These are phyloP conservation scores for Pythium brassicae DNA, from an alignment of 352 stramenopile genomes.

Conservation along the genomic window DNA sequence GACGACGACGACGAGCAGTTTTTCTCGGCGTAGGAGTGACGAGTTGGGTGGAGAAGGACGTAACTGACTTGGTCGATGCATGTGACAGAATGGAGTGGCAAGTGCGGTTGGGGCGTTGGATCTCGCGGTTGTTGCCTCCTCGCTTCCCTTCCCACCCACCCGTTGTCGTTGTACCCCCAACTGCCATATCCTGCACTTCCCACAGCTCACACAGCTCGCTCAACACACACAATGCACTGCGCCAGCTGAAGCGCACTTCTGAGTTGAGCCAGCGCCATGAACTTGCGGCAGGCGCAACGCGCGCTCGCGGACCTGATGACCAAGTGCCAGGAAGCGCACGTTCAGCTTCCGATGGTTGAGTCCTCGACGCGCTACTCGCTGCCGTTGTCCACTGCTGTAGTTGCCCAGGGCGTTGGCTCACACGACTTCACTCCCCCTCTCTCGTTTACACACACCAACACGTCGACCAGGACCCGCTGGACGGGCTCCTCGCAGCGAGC, in stretches of 20 bases:
- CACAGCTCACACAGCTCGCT: not conserved
- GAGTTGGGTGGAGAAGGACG: not conserved
- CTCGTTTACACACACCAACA: too few relatives aligned
- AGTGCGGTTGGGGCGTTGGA: not conserved
- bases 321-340: slow-evolving; percentile 56
- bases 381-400: too few relatives aligned
- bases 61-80: not conserved
- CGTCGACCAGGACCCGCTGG: slow-evolving; percentile 28
- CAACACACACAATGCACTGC: not conserved
- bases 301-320: slow-evolving; percentile 49
- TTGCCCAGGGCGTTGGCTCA: too few relatives aligned
- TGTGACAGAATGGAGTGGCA: not conserved
- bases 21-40: not conserved
- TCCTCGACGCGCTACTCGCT: not conserved
- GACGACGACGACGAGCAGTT: slow-evolving; percentile 3
- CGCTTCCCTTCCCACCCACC: too few relatives aligned
- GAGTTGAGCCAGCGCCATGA: slow-evolving; percentile 27
- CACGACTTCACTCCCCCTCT: too few relatives aligned
- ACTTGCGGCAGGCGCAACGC: slow-evolving; percentile 57
- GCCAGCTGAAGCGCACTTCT: too few relatives aligned
- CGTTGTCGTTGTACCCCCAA: not conserved
- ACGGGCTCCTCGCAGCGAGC: slow-evolving; percentile 28
- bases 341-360: slow-evolving; percentile 45
- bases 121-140: too few relatives aligned
- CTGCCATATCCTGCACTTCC: not conserved